Evolutionary conservation across 257 asterid species (phyloP).

Genomic region (Petunia axillaris): DNA sequence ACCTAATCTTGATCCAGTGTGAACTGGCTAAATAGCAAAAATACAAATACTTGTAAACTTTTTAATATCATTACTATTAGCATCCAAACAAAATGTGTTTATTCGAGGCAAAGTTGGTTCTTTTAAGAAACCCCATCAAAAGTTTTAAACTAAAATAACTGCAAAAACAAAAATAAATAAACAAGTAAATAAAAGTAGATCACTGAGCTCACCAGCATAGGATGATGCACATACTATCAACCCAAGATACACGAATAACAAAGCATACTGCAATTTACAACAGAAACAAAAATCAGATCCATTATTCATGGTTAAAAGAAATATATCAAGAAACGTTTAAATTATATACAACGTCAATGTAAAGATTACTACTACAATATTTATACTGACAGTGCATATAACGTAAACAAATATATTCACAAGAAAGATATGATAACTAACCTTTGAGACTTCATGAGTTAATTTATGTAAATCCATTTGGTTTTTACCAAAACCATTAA

Average conservation of each 20-base stretch:
- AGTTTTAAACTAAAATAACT: background rate
- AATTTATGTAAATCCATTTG: conserved; percentile 81
- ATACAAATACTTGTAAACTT: background rate
- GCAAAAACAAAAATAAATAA: background rate
- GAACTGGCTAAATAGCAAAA: conserved; percentile 41
- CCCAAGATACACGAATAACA: conserved; percentile 94
- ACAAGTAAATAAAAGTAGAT: background rate
- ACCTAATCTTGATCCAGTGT: conserved; percentile 45
- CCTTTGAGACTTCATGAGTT: conserved; percentile 79
- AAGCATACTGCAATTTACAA: conserved; percentile 75
- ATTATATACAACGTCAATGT: too few relatives aligned
- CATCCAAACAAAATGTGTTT: conserved; percentile 22
- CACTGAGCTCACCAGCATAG: conserved; percentile 75
- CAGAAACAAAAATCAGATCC: conserved; percentile 55
- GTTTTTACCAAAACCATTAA: conserved; percentile 93
- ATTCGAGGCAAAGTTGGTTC: conserved; percentile 19
- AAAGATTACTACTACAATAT: too few relatives aligned
- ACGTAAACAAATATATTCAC: background rate
- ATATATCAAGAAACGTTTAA: background rate
- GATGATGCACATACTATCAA: conserved; percentile 89
- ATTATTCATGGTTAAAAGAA: background rate
- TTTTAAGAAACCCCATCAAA: conserved; percentile 4
- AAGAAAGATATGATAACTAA: conserved; percentile 18
- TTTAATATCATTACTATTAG: background rate
- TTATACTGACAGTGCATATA: too few relatives aligned